These are phyloP conservation scores for Monascus ruber DNA, from an alignment of 2,329 filamentous ascomycete genomes.

Conservation along the genomic window DNA sequence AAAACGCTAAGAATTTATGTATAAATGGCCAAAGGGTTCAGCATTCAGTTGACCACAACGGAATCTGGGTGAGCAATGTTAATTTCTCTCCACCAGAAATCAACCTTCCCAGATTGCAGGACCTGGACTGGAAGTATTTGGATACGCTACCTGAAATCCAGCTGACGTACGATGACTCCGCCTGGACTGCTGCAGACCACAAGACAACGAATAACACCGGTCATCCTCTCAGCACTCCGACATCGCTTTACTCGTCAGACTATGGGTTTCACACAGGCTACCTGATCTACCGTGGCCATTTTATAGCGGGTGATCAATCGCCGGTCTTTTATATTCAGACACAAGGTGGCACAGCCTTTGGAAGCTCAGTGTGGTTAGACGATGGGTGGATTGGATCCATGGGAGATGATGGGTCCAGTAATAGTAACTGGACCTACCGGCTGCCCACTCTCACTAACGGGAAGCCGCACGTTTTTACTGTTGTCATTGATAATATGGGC, in stretches of 20 bases:
- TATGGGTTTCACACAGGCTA: constrained; percentile 64
- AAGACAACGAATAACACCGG: constrained; percentile 50
- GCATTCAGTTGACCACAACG: constrained; percentile 31
- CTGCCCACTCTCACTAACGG: constrained; percentile 44
- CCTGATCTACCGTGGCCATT: constrained; percentile 59
- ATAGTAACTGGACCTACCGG: constrained; percentile 46
- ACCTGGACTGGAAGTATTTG: constrained; percentile 55
- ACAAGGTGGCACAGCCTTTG: constrained; percentile 57
- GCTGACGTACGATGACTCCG: constrained; percentile 53
- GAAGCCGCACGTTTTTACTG: constrained; percentile 50
- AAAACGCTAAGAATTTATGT: constrained; percentile 43
- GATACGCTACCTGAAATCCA: constrained; percentile 61
- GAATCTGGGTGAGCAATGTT: constrained; percentile 42
- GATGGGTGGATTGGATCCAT: constrained; percentile 53
- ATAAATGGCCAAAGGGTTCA: constrained; percentile 47
- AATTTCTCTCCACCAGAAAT: constrained; percentile 41
- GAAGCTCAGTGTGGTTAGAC: constrained; percentile 56
- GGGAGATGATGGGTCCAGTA: constrained; percentile 41
- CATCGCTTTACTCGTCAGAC: constrained; percentile 56
- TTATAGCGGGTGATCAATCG: constrained; percentile 52
- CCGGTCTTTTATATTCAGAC: constrained; percentile 46
- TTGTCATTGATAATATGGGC: constrained; percentile 63
- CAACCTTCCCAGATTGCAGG: constrained; percentile 45
- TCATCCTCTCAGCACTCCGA: constrained; percentile 48
- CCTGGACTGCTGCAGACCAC: constrained; percentile 52